Evolutionary conservation across 2,329 filamentous ascomycete species (phyloP).

Genomic region (Myriosclerotinia scirpicola): DNA sequence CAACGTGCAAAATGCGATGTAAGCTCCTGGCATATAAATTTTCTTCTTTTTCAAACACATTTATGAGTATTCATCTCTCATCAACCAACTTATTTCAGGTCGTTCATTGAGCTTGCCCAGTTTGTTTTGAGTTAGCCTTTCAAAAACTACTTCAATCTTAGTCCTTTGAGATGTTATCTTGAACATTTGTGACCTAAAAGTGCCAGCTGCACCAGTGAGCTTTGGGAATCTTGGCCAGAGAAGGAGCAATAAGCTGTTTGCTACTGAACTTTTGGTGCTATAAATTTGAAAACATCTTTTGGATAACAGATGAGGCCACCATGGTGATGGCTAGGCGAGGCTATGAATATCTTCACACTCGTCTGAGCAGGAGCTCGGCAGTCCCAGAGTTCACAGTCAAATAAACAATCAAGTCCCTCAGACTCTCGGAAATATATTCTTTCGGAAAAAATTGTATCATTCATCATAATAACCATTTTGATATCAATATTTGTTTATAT

Average conservation of each 20-base stretch:
- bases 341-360: not conserved
- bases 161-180: too few species aligned
- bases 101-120: not conserved
- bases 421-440: not conserved
- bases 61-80: too few species aligned
- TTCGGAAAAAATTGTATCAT: not conserved
- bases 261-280: not conserved
- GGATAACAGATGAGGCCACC: not conserved
- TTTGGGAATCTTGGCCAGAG: not conserved
- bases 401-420: not conserved
- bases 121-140: not conserved
- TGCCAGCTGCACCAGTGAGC: not conserved
- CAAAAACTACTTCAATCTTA: too few species aligned
- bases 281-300: not conserved
- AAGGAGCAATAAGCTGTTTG: not conserved
- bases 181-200: not conserved
- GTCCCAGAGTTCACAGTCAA: not conserved
- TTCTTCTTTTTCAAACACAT: not conserved
- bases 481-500: not conserved
- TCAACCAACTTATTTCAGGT: not conserved
- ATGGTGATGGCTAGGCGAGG: not conserved
- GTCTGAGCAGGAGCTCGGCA: constrained; percentile 10
- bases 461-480: not conserved
- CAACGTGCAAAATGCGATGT: not conserved
- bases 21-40: too few species aligned